Percentiles rank a stretch among this genome's conserved stretches.
These are phyloP conservation scores for Dioscorea zingiberensis DNA, from an alignment of 106 monocot genomes.

Conservation along the genomic window DNA sequence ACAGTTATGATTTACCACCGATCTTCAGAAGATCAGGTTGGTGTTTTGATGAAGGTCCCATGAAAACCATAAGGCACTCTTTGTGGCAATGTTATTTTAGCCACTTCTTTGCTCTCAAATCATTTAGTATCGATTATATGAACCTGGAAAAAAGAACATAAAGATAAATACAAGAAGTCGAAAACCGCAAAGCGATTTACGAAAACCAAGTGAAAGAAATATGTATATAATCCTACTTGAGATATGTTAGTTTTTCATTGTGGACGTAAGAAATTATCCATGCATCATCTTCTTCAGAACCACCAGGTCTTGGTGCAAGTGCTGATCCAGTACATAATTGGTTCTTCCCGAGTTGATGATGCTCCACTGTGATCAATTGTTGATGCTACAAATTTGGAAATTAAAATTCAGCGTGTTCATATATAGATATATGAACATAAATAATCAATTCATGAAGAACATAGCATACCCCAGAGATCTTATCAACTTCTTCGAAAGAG, in stretches of 20 bases:
- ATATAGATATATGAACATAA: too few species aligned
- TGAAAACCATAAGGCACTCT: constrained; percentile 55
- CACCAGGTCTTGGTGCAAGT: constrained; percentile 28
- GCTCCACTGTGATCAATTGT: constrained; percentile 18
- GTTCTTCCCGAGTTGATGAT: constrained; percentile 22
- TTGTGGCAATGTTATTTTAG: constrained; percentile 36
- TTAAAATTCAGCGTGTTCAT: background rate
- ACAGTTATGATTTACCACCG: too few species aligned
- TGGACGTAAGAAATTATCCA: constrained; percentile 51
- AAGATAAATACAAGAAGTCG: background rate
- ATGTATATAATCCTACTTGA: constrained; percentile 20
- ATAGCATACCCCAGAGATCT: constrained; percentile 13
- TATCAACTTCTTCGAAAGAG: constrained; percentile 14
- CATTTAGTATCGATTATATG: constrained; percentile 34
- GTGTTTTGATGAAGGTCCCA: constrained; percentile 22
- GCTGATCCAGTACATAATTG: constrained; percentile 40
- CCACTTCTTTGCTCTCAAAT: constrained; percentile 25
- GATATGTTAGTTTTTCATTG: constrained; percentile 36
- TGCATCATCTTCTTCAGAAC: constrained; percentile 41
- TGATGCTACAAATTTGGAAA: background rate
- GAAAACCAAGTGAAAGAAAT: too few species aligned
- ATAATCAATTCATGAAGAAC: background rate
- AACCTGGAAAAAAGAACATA: constrained; percentile 21
- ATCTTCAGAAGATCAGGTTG: background rate
- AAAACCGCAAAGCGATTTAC: too few species aligned